Evolutionary conservation across 805 yeast species (phyloP).

Genomic region (Wickerhamomyces ciferrii): DNA sequence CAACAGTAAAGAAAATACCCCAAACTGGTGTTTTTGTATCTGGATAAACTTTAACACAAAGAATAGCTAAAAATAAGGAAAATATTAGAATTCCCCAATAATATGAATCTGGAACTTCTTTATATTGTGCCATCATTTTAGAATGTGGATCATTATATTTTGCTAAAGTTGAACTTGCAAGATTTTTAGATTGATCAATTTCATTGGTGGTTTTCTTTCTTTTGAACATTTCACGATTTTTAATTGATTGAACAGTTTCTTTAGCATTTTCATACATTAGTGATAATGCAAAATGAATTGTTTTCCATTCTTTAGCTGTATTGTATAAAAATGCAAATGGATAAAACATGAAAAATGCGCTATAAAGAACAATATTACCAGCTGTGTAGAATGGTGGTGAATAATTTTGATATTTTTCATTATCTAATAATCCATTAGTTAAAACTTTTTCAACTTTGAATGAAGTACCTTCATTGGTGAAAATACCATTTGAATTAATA

Average conservation of each 20-base stretch:
- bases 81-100: slow-evolving; percentile 32
- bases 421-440: slow-evolving; percentile 37
- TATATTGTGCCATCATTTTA: slow-evolving; percentile 46
- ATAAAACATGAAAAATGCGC: slow-evolving; percentile 36
- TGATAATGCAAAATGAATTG: slow-evolving; percentile 37
- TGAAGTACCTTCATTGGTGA: slow-evolving; percentile 40
- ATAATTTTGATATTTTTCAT: slow-evolving; percentile 36
- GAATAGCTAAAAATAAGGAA: slow-evolving; percentile 38
- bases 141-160: slow-evolving; percentile 47
- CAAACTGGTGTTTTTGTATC: slow-evolving; percentile 43
- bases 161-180: slow-evolving; percentile 1
- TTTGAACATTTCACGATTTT: too few species aligned
- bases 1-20: slow-evolving; percentile 47
- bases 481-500: slow-evolving; percentile 41
- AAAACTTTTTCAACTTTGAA: slow-evolving; percentile 42
- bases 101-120: slow-evolving; percentile 50
- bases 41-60: slow-evolving; percentile 37
- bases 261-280: slow-evolving; percentile 26
- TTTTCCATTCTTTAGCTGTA: slow-evolving; percentile 34
- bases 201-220: too few species aligned
- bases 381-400: slow-evolving; percentile 64
- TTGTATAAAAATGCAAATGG: slow-evolving; percentile 46
- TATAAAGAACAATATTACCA: slow-evolving; percentile 51
- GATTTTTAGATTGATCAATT: too few species aligned
- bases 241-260: slow-evolving; percentile 9